Evolutionary conservation across 345 rosid genomes (phyloP).

Genomic region (Mangifera indica): DNA sequence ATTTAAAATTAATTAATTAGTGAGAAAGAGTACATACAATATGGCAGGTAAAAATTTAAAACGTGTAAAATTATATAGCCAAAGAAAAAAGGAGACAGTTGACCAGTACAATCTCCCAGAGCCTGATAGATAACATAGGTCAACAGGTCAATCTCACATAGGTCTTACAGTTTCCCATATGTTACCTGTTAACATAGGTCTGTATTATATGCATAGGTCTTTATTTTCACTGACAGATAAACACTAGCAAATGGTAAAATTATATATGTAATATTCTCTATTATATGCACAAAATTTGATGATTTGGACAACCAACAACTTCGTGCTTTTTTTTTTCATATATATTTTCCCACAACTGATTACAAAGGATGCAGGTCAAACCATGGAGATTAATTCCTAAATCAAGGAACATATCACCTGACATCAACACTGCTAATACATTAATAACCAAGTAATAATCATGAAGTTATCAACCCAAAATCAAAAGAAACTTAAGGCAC

Average conservation of each 20-base stretch:
- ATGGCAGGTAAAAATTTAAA: not conserved
- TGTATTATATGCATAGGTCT: too few relatives aligned
- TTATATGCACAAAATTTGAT: too few relatives aligned
- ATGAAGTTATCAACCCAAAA: not conserved
- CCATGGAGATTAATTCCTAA: too few relatives aligned
- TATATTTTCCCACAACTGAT: not conserved
- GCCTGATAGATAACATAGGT: not conserved
- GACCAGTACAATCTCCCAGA: too few relatives aligned
- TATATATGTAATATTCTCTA: not conserved
- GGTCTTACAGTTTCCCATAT: too few relatives aligned
- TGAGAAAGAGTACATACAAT: not conserved
- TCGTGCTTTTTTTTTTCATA: not conserved
- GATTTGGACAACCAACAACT: not conserved
- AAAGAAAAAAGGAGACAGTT: not conserved
- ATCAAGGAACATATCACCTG: too few relatives aligned
- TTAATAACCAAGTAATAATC: not conserved
- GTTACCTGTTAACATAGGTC: too few relatives aligned
- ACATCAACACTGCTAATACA: not conserved
- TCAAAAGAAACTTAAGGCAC: not conserved
- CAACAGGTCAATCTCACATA: too few relatives aligned
- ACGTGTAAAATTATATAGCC: not conserved
- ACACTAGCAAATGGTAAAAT: not conserved
- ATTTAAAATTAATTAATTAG: not conserved
- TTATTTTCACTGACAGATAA: not conserved
- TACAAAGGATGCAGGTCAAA: not conserved